These are phyloP conservation scores for Corylus heterophylla DNA, from an alignment of 306 rosid genomes.

Conservation along the genomic window DNA sequence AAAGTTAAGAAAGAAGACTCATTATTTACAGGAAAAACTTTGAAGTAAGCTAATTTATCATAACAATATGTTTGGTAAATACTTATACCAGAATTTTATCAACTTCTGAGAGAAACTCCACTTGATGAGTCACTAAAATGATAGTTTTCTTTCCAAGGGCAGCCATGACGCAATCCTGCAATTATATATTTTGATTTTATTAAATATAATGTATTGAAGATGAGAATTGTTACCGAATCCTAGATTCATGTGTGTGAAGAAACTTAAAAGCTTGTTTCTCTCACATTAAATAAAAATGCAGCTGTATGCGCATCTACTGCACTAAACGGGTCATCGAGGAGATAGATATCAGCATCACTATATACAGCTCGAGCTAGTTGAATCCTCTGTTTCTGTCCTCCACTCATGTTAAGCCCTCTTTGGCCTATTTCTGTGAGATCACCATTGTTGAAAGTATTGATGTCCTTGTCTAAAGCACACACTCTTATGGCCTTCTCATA, in stretches of 20 bases:
- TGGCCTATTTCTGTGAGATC: slow-evolving; percentile 61
- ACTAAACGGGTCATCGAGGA: slow-evolving; percentile 56
- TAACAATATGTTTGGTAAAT: background rate
- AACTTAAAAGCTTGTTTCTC: slow-evolving; percentile 9
- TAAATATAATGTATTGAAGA: background rate
- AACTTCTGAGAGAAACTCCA: slow-evolving; percentile 47
- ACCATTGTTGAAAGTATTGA: slow-evolving; percentile 42
- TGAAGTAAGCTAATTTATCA: background rate
- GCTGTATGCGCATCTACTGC: slow-evolving; percentile 59
- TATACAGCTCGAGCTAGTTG: slow-evolving; percentile 58
- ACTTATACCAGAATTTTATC: slow-evolving; percentile 43
- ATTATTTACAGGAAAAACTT: background rate
- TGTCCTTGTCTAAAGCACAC: slow-evolving; percentile 52
- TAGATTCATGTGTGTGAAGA: background rate
- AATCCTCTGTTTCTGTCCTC: slow-evolving; percentile 58
- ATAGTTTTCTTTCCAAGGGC: slow-evolving; percentile 41
- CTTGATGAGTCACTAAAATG: slow-evolving; percentile 56
- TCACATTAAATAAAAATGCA: slow-evolving; percentile 44
- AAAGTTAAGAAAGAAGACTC: slow-evolving; percentile 17
- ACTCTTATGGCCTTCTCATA: slow-evolving; percentile 43
- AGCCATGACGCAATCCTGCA: slow-evolving; percentile 51
- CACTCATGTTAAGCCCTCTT: slow-evolving; percentile 60
- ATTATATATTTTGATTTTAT: background rate
- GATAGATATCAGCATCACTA: slow-evolving; percentile 52
- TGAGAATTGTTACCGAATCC: background rate